These are phyloP conservation scores for Lasiosphaeria hispida DNA, from an alignment of 495 filamentous ascomycete species.

Conservation along the genomic window DNA sequence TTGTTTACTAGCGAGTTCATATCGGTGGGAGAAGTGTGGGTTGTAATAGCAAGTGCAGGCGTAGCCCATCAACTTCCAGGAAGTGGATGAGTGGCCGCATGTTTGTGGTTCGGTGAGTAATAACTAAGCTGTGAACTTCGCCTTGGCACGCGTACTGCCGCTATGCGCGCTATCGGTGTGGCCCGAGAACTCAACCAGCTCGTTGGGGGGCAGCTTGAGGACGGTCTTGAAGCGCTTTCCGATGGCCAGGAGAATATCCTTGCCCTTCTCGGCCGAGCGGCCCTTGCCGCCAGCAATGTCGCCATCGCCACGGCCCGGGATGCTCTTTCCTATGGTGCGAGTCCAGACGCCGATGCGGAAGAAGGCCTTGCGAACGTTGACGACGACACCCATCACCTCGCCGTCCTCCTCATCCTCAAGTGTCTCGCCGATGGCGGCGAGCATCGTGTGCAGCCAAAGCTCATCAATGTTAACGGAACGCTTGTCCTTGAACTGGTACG, in stretches of 20 bases:
- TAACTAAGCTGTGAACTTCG: slow-evolving; percentile 76
- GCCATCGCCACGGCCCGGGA: slow-evolving; percentile 69
- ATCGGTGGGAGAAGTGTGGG: too few species aligned
- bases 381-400: slow-evolving; percentile 98
- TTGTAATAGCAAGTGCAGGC: too few species aligned
- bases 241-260: slow-evolving; percentile 76
- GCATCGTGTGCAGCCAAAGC: slow-evolving; percentile 94
- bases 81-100: too few species aligned
- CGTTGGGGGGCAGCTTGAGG: slow-evolving; percentile 68
- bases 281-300: slow-evolving; percentile 66
- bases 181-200: slow-evolving; percentile 89
- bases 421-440: slow-evolving; percentile 95
- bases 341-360: slow-evolving; percentile 94
- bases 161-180: slow-evolving; percentile 91
- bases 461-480: slow-evolving; percentile 87
- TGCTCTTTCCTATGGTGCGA: slow-evolving; percentile 79
- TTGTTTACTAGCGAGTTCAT: too few species aligned
- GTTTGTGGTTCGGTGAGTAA: too few species aligned
- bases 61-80: too few species aligned
- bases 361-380: slow-evolving; percentile 97
- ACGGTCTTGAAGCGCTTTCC: slow-evolving; percentile 89
- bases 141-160: slow-evolving; percentile 91
- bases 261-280: slow-evolving; percentile 72
- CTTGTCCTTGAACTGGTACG: slow-evolving; percentile 95
- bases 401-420: slow-evolving; percentile 91